Evolutionary conservation across 495 filamentous ascomycete species (phyloP).

Genomic region (Neurospora sp.): DNA sequence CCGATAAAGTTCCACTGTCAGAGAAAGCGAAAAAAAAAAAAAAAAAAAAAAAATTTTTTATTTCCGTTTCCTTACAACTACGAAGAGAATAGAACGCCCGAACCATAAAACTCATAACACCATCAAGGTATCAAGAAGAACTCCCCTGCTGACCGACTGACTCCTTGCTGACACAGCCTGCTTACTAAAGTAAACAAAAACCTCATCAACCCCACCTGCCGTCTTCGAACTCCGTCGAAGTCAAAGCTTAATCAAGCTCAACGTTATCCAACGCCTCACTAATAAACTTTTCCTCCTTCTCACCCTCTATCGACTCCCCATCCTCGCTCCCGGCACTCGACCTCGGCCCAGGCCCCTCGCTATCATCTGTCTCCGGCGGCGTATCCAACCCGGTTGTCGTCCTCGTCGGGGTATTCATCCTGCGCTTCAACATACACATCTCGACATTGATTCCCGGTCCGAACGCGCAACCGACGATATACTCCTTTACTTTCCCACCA

Average conservation of each 20-base stretch:
- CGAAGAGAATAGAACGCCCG: not conserved
- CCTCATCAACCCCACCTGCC: too few relatives aligned
- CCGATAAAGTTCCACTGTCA: not conserved
- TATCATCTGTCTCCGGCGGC: slow-evolving; percentile 38
- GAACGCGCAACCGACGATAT: slow-evolving; percentile 55
- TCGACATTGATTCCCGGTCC: slow-evolving; percentile 55
- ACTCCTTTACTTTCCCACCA: slow-evolving; percentile 33
- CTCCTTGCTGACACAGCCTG: not conserved
- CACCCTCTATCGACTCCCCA: slow-evolving; percentile 19
- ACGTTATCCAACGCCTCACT: slow-evolving; percentile 32
- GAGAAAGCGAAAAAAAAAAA: not conserved
- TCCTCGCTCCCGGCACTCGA: slow-evolving; percentile 25
- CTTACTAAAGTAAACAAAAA: not conserved
- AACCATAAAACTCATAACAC: not conserved
- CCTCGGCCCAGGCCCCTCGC: slow-evolving; percentile 13
- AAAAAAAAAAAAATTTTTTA: too few relatives aligned
- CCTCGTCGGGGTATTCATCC: slow-evolving; percentile 9
- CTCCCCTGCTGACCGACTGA: not conserved
- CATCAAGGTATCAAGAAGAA: not conserved
- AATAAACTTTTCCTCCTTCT: slow-evolving; percentile 24
- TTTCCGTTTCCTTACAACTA: not conserved
- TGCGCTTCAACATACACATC: slow-evolving; percentile 49
- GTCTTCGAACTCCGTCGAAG: too few relatives aligned
- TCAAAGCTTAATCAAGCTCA: slow-evolving; percentile 14
- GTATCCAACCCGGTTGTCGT: slow-evolving; percentile 22